These are phyloP conservation scores for Torulaspora microellipsoides DNA, from an alignment of 805 yeast species.

Conservation along the genomic window DNA sequence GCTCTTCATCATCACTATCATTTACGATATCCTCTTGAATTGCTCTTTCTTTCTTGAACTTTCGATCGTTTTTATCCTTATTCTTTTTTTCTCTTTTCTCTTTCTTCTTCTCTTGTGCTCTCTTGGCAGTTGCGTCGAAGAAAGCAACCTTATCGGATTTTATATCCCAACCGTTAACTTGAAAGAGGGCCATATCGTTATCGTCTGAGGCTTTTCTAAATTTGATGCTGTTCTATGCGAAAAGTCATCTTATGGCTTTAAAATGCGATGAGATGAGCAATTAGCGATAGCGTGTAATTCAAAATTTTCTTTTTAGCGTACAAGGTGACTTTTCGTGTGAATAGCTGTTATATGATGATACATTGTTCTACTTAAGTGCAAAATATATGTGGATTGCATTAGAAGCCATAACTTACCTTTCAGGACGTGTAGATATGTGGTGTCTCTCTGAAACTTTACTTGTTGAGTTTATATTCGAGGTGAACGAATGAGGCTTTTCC, in stretches of 20 bases:
- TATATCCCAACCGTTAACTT: conserved; percentile 80
- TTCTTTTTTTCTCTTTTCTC: conserved; percentile 20
- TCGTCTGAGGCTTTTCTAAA: not conserved
- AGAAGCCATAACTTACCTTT: no score
- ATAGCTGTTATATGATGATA: no score
- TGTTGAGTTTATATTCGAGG: conserved; percentile 8
- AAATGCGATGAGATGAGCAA: conserved; percentile 8
- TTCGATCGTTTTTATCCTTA: conserved; percentile 15
- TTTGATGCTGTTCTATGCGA: not conserved
- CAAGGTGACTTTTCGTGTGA: not conserved
- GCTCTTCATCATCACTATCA: conserved; percentile 1
- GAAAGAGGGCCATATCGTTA: conserved; percentile 60
- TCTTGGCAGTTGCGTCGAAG: conserved; percentile 37
- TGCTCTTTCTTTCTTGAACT: conserved; percentile 8
- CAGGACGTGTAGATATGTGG: no score
- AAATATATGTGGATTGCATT: no score
- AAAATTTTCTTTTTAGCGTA: conserved; percentile 8
- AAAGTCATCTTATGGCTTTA: not conserved
- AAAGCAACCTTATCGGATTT: conserved; percentile 48
- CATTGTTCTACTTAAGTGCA: no score
- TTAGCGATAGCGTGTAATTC: not conserved
- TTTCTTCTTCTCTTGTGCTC: conserved; percentile 26
- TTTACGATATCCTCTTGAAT: conserved; percentile 5
- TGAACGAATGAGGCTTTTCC: conserved; percentile 14
- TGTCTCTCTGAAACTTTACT: no score